Evolutionary conservation across 441 rosid genomes (phyloP), one percentile per base, ranked within the genome.

Genomic region (Syzygium malaccense): DNA sequence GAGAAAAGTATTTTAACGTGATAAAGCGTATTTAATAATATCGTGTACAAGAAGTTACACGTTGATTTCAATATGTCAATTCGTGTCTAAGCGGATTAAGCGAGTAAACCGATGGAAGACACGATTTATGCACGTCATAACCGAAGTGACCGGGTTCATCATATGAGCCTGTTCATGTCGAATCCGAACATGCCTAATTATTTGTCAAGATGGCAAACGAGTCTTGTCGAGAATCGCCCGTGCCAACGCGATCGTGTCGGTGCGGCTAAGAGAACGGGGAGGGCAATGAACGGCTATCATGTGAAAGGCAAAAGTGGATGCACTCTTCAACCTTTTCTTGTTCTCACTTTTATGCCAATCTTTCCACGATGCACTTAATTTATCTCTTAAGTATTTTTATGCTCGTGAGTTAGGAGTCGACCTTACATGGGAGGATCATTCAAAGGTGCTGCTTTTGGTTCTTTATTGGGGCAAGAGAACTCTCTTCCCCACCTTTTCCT

Each of bases 41-140:
- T 62, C 3, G 1, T 17, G 0, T 62, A 15, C 18, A 62, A 62
- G 30, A 2, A 7, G 4, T 30, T 64, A n/a, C 71, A 1, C 0
- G 20, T 15, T 14, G 6, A n/a, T 30, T 30, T n/a, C 30, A 55
- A 64, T 3, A 14, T 64, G 20, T 0, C 0, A 0, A 64, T n/a
- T 14, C 71, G 8, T 62, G 9, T 62, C 10, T n/a, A n/a, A 62
- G 30, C 4, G 14, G 0, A 60, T 60, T 60, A 13, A 60, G 32
- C 11, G 0, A 0, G 20, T 64, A 1, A 15, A 4, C 0, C 2
- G 5, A 14, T 0, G 20, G 5, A 60, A 60, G 9, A 28, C 3
- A 28, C 4, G 1, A 60, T 60, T 28, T 13, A 28, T 28, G 66
- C 66, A 28, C 6, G 66, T 13, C 66, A 28, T 28, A 15, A 60